Evolutionary conservation across 2,329 filamentous ascomycete genomes (phyloP).

Genomic region (Colletotrichum sidae): DNA sequence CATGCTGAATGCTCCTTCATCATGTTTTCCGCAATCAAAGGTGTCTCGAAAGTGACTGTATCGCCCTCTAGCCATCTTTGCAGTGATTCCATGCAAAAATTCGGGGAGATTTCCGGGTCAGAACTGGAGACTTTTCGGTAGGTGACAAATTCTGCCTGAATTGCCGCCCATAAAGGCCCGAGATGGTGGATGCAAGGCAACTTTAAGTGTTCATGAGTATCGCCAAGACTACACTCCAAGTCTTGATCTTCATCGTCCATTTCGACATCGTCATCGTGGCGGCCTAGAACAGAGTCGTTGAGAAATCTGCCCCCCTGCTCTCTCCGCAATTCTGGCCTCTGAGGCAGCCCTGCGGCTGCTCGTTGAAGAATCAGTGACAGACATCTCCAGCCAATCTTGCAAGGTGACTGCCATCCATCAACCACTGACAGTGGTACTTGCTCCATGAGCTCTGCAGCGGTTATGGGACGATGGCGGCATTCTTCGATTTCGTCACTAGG

Average conservation of each 20-base stretch:
- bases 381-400: constrained; percentile 8
- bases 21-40: constrained; percentile 1
- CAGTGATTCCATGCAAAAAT: not conserved
- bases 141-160: constrained; percentile 51
- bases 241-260: not conserved
- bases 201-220: not conserved
- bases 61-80: constrained; percentile 9
- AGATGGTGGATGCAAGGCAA: constrained; percentile 25
- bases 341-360: constrained; percentile 37
- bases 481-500: not conserved
- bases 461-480: not conserved
- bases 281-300: not conserved
- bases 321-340: not conserved
- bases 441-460: not conserved
- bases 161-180: constrained; percentile 47
- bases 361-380: constrained; percentile 39
- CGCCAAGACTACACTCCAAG: rapidly evolving
- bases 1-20: not conserved
- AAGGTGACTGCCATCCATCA: not conserved
- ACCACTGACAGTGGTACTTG: not conserved
- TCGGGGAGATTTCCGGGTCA: constrained; percentile 31
- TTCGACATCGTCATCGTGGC: not conserved
- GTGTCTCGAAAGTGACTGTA: constrained; percentile 6
- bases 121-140: constrained; percentile 46
- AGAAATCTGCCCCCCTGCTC: not conserved